Evolutionary conservation across 331 rosid species (phyloP).

Genomic region (Rosa hybrid): DNA sequence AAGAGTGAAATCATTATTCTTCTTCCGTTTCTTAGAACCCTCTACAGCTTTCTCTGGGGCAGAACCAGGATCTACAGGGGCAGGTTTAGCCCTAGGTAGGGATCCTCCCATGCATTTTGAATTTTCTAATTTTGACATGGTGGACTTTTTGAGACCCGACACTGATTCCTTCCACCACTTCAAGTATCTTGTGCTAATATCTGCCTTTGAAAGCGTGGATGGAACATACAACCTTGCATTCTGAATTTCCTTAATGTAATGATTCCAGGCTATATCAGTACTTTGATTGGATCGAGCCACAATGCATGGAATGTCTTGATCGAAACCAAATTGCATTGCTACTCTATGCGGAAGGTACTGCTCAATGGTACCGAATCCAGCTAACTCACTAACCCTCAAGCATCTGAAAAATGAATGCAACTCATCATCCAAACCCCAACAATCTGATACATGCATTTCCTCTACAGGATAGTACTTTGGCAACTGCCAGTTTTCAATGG

Average conservation of each 20-base stretch:
- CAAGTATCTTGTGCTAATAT: conserved; percentile 42
- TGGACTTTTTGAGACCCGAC: background rate
- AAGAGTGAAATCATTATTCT: background rate
- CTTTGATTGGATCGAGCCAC: background rate
- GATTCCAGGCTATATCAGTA: conserved; percentile 20
- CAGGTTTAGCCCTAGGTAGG: background rate
- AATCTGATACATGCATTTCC: no score
- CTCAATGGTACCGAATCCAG: conserved; percentile 18
- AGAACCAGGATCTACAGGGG: background rate
- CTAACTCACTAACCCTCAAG: conserved; percentile 19
- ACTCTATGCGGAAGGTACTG: conserved; percentile 35
- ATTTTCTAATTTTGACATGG: background rate
- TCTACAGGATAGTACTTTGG: no score
- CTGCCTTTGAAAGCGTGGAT: conserved; percentile 32
- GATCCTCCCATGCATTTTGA: background rate
- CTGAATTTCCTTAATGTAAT: conserved; percentile 24
- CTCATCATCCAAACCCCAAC: no score
- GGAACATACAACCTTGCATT: conserved; percentile 37
- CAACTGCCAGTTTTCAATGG: no score
- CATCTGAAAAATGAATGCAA: background rate
- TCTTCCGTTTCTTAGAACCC: background rate
- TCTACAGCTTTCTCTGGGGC: background rate
- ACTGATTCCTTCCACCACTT: conserved; percentile 48
- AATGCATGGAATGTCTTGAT: conserved; percentile 30
- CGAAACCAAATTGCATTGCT: conserved; percentile 35